Conservation (phyloP, 495 filamentous ascomycete genomes). For the Cercophora newfieldiana region DNA sequence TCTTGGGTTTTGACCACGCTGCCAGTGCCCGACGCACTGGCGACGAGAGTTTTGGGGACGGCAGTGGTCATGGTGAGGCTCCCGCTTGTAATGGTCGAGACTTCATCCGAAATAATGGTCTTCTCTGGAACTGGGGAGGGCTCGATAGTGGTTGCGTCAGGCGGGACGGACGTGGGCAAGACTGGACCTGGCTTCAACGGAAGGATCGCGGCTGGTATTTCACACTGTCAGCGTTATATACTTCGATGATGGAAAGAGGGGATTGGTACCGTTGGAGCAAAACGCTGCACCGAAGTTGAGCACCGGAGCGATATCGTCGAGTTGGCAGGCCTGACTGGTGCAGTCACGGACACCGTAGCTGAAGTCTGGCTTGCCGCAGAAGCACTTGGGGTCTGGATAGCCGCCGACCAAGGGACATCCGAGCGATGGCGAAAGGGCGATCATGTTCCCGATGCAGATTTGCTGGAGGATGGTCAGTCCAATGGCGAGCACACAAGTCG, state of each 20-base stretch:
- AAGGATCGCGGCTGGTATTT: neutral
- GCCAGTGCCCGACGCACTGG: neutral
- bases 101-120: neutral
- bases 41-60: neutral
- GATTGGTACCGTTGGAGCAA: constrained; percentile 13
- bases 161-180: neutral
- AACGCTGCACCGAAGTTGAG: neutral
- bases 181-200: neutral
- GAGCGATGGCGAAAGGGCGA: constrained; percentile 10
- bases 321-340: constrained; percentile 9
- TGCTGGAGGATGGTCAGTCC: constrained; percentile 1
- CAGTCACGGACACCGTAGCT: constrained; percentile 24
- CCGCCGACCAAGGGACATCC: constrained; percentile 11
- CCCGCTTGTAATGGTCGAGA: neutral
- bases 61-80: neutral
- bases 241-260: neutral
- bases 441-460: constrained; percentile 26
- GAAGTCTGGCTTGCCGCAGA: constrained; percentile 23
- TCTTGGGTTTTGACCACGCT: neutral
- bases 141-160: neutral
- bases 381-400: constrained; percentile 13
- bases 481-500: neutral
- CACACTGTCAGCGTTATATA: neutral
- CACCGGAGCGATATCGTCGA: constrained; percentile 1
- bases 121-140: neutral